Conservation (phyloP, 805 yeast genomes). For the Tetrapisispora iriomotensis region DNA sequence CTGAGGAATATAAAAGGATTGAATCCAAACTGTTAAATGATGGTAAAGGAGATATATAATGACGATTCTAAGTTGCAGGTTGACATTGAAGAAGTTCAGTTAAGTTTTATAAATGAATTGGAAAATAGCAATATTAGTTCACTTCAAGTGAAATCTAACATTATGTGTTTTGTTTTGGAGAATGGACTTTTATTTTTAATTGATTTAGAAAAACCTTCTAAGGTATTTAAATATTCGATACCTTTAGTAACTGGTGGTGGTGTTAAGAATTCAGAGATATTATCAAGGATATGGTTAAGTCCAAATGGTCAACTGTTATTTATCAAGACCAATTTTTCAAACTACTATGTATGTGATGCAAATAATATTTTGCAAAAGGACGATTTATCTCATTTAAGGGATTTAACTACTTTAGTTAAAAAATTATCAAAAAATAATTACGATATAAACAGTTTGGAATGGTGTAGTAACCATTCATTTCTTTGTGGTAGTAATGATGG, state of each 20-base stretch:
- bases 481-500: constrained; percentile 21
- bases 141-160: constrained; percentile 46
- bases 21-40: no score
- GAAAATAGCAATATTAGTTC: constrained; percentile 32
- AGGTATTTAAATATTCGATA: constrained; percentile 36
- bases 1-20: no score
- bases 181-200: constrained; percentile 52
- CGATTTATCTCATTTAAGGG: background rate
- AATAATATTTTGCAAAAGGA: background rate
- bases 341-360: constrained; percentile 18
- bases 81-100: constrained; percentile 32
- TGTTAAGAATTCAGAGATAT: constrained; percentile 11
- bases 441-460: constrained; percentile 16
- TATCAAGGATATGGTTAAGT: constrained; percentile 20
- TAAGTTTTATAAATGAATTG: constrained; percentile 44
- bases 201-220: constrained; percentile 55
- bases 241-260: constrained; percentile 17
- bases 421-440: constrained; percentile 17
- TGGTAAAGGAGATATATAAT: background rate
- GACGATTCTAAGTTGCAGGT: constrained; percentile 11
- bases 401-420: constrained; percentile 6
- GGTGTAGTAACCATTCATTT: constrained; percentile 12
- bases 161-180: constrained; percentile 44
- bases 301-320: constrained; percentile 15
- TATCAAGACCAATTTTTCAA: constrained; percentile 25